Conservation (phyloP, 495 filamentous ascomycete genomes). For the Pyrenopolyporus hunteri region DNA sequence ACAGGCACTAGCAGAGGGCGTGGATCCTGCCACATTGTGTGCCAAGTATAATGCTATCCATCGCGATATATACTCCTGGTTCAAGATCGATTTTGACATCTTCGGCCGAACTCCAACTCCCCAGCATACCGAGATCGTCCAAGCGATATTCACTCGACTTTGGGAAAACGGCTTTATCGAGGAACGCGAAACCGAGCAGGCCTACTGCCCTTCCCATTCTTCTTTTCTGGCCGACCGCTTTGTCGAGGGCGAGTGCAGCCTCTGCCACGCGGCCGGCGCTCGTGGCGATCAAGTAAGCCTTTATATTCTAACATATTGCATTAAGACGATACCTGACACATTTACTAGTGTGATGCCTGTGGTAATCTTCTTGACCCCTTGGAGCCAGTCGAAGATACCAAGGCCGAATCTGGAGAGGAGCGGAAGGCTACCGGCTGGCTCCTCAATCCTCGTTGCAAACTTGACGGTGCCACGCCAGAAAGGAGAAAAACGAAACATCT, state of each 20-base stretch:
- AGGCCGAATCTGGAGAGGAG: conserved; percentile 30
- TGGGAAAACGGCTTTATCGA: conserved; percentile 80
- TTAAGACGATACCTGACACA: conserved; percentile 52
- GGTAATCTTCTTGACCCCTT: conserved; percentile 78
- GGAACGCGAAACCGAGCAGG: conserved; percentile 76
- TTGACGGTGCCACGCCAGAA: conserved; percentile 80
- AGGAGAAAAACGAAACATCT: conserved; percentile 67
- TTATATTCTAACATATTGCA: conserved; percentile 64
- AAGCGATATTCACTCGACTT: conserved; percentile 81
- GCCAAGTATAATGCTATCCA: conserved; percentile 49
- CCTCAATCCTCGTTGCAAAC: conserved; percentile 72
- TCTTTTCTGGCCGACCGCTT: conserved; percentile 92
- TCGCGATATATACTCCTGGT: conserved; percentile 45
- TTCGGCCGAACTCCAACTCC: conserved; percentile 52
- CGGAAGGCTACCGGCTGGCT: conserved; percentile 41
- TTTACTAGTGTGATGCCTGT: conserved; percentile 78
- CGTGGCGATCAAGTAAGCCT: conserved; percentile 59
- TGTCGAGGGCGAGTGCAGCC: conserved; percentile 86
- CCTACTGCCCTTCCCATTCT: conserved; percentile 83
- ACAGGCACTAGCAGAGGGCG: conserved; percentile 45
- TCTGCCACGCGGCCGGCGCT: conserved; percentile 79
- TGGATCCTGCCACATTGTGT: conserved; percentile 47
- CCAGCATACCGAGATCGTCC: conserved; percentile 89
- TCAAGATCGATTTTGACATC: conserved; percentile 47
- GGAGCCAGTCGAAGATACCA: conserved; percentile 42